Evolutionary conservation across 2,329 filamentous ascomycete species (phyloP), one percentile per base, ranked within the genome.

Genomic region (Periconia digitata): DNA sequence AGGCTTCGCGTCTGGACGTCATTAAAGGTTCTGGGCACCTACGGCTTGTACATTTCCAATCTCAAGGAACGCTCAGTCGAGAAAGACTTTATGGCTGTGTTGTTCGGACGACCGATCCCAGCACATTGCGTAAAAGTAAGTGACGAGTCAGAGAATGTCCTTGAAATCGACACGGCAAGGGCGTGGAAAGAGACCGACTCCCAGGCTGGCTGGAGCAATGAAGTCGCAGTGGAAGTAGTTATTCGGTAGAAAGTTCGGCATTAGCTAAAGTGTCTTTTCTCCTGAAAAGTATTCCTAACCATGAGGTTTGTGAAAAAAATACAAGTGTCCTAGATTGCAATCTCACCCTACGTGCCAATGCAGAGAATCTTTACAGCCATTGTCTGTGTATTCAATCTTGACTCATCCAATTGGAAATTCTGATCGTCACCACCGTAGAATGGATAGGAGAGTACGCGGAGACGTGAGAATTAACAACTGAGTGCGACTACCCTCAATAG

Each of bases 121-220:
- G 62, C 76, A 6, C 72, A 85, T 44, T 86, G 85, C 0, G 87
- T 94, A 1, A 76, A 72, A 23, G 73, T 85, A 40, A 83, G 78
- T 43, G 69, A 74, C 24, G 60, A 64, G n/a, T 74, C 83, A 49
- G 59, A 69, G 0, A 76, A 78, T 49, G 81, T 97, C 7, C 70
- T 97, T 24, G 85, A 90, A 56, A 81, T 97, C 46, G 89, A 97
- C 74, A 70, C 90, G 12, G 80, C 84, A 56, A 77, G 73, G 23
- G 92, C 92, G 1, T 97, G 91, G 91, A 80, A 81, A 39, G 83
- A 89, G 60, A 79, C 91, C 75, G 81, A 79, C 0, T 76, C 94
- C 46, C 74, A 84, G 49, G 79, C 82, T 32, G 84, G 86, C 7
- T 95, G 89, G 86, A 86, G 84, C 55, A 95, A 96, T 40, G 67